Percentiles rank a stretch among this genome's conserved stretches.
Conservation (phyloP, 176 grass and related monocot genomes). For the Miscanthus lutarioriparius region DNA sequence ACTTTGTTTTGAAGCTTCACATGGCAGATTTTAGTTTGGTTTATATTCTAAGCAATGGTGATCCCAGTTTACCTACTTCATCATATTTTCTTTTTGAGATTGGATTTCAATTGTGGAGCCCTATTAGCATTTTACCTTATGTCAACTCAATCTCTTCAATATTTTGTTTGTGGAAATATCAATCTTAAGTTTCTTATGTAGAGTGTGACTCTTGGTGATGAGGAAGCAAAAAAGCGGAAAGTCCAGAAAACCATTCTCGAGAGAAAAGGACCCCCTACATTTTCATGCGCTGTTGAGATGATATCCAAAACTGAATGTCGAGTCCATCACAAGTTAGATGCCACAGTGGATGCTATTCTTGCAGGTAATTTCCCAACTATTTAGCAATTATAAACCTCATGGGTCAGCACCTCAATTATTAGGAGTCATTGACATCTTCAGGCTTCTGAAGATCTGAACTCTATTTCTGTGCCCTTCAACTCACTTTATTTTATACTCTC, state of each 20-base stretch:
- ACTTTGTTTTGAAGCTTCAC: background rate
- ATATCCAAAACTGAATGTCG: conserved; percentile 86
- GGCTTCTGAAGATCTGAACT: conserved; percentile 12
- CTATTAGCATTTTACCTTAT: background rate
- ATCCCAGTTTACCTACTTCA: background rate
- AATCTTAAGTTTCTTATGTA: conserved; percentile 37
- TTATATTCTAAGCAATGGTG: background rate
- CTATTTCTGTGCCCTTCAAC: background rate
- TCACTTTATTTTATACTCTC: conserved; percentile 14
- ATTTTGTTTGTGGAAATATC: conserved; percentile 16
- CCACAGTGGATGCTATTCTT: conserved; percentile 91
- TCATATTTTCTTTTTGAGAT: background rate
- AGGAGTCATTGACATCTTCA: conserved; percentile 23
- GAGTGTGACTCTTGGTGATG: conserved; percentile 98
- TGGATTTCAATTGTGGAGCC: background rate
- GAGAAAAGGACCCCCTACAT: conserved; percentile 93
- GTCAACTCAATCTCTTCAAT: background rate
- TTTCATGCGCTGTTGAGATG: conserved; percentile 97
- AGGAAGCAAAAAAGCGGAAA: conserved; percentile 91
- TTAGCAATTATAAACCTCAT: background rate
- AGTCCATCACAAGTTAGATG: conserved; percentile 93
- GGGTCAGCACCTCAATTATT: conserved; percentile 2
- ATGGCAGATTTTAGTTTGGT: background rate
- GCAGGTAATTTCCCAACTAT: conserved; percentile 56
- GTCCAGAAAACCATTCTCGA: conserved; percentile 99